Evolutionary conservation across 2,329 filamentous ascomycete species (phyloP), one percentile per base, ranked within the genome.

Genomic region (Aspergillaceae sp.): DNA sequence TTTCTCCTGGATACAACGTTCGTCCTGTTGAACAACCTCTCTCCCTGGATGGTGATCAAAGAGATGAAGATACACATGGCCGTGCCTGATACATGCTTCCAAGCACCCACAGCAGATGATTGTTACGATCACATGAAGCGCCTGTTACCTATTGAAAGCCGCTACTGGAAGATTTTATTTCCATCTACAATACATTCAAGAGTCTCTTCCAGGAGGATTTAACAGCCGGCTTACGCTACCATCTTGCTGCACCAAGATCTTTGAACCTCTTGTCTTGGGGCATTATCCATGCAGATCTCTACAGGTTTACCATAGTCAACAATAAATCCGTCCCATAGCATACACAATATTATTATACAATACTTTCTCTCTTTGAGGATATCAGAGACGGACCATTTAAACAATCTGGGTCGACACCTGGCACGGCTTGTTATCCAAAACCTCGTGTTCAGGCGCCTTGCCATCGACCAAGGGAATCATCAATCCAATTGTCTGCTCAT

Each of bases 1-100:
- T 67, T 67, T 28, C 49, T 70, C 4, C 48, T 70, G 8, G 67
- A 70, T 43, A 63, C 66, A 0, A 64, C 64, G 0, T 70, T 69
- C 44, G 60, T 67, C 29, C 68, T 68, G 8, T 69, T 70, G 53
- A 68, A 70, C 53, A 70, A 70, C 34, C 47, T 65, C 0, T 67
- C 67, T 1, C 66, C 66, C n/a, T 56, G 67, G 8, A 64, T 70
- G 59, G 61, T 66, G 0, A 61, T 68, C 37, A 63, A 63, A 43
- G 67, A 70, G 47, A 64, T 69, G 63, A 64, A 56, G 30, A 65
- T 67, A 52, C 56, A 63, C 40, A 54, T 65, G 52, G 62, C 62
- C 7, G 54, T 51, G 8, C 58, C 65, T 0, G 67, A 69, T 50
- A 48, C 57, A 3, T 69, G 65, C 48, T 69, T 70, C 46, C 65